Percentiles rank a stretch among this genome's conserved stretches.
Evolutionary conservation across 345 rosid species (phyloP).

Genomic region (Populus deltoides): DNA sequence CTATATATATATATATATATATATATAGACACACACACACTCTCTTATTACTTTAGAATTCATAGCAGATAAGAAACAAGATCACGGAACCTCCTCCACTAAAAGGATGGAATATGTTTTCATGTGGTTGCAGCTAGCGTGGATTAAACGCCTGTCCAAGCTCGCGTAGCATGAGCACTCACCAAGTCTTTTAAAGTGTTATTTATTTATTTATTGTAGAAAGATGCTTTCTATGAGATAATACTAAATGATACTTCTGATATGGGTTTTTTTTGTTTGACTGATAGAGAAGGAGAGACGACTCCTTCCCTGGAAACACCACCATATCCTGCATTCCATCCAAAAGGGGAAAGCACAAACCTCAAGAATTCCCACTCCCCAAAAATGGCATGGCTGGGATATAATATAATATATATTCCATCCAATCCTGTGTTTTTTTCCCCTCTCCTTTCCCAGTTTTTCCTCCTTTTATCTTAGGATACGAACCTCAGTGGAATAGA

Average conservation of each 20-base stretch:
- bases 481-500: not conserved
- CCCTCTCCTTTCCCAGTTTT: not conserved
- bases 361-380: conserved; percentile 15
- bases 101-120: not conserved
- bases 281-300: not conserved
- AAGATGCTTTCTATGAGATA: not conserved
- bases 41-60: no score
- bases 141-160: not conserved
- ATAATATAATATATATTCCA: not conserved
- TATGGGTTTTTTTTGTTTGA: not conserved
- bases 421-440: not conserved
- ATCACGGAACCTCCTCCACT: not conserved
- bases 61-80: not conserved
- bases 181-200: not conserved
- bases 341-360: conserved; percentile 30
- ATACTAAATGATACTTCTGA: not conserved
- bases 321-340: conserved; percentile 2
- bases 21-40: no score
- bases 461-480: no score
- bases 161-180: not conserved
- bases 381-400: conserved; percentile 18
- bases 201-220: not conserved
- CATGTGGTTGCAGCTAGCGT: not conserved
- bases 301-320: not conserved
- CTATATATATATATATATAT: no score